phyloP scores from a whole-genome alignment of 495 filamentous ascomycete genomes.

The Hypomontagnella monticulosa region DNA sequence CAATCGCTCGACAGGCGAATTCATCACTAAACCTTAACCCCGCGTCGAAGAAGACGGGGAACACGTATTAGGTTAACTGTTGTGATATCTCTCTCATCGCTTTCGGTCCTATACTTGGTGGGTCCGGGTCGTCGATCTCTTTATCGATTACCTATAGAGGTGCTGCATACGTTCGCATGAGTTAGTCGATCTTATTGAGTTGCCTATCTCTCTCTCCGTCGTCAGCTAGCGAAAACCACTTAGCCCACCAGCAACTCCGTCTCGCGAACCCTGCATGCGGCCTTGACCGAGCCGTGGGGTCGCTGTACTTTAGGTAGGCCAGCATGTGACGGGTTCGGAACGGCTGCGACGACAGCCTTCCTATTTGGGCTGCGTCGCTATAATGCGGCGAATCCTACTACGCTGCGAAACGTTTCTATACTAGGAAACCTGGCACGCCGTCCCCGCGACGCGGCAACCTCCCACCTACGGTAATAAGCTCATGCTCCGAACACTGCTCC shows the following conservation, averaged over 20 bases:
- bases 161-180: not conserved
- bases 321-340: slow-evolving; percentile 14
- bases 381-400: slow-evolving; percentile 3
- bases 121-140: slow-evolving; percentile 13
- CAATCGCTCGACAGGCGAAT: no score
- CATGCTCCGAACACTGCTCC: slow-evolving; percentile 3
- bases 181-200: slow-evolving; percentile 7
- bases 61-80: no score
- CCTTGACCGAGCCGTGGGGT: slow-evolving; percentile 7
- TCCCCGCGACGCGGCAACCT: not conserved
- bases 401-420: not conserved
- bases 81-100: not conserved
- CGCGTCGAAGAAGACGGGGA: not conserved
- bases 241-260: not conserved
- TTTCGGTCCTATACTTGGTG: slow-evolving; percentile 29
- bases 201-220: slow-evolving; percentile 10
- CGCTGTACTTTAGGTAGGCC: not conserved
- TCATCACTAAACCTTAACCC: slow-evolving; percentile 3
- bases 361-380: slow-evolving; percentile 2
- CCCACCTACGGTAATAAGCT: slow-evolving; percentile 16
- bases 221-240: not conserved
- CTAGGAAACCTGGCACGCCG: not conserved
- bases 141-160: slow-evolving; percentile 22
- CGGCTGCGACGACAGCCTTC: slow-evolving; percentile 21
- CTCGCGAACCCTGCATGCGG: not conserved